Conservation (phyloP, 805 yeast species). For the Debaryomyces prosopidis region DNA sequence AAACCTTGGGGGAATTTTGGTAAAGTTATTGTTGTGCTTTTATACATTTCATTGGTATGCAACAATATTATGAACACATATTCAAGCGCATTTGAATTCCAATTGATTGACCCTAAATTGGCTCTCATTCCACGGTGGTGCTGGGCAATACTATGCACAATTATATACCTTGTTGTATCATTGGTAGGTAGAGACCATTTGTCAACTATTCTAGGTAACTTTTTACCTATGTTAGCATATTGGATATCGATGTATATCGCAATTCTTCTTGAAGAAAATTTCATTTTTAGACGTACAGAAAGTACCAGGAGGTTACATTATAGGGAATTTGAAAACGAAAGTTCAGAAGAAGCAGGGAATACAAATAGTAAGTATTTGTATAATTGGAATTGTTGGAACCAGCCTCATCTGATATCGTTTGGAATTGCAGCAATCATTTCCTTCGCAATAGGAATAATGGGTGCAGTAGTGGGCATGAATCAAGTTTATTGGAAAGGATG, state of each 20-base stretch:
- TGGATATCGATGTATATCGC: constrained; percentile 41
- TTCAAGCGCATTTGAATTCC: constrained; percentile 36
- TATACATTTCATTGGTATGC: constrained; percentile 33
- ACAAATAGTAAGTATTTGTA: constrained; percentile 11
- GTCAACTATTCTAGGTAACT: constrained; percentile 35
- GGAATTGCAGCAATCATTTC: constrained; percentile 37
- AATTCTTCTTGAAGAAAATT: constrained; percentile 35
- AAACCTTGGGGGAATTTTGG: constrained; percentile 39
- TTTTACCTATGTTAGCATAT: constrained; percentile 43
- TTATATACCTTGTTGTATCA: constrained; percentile 31
- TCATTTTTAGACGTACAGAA: constrained; percentile 25
- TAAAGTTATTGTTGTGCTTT: constrained; percentile 29
- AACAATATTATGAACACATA: constrained; percentile 39
- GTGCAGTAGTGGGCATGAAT: constrained; percentile 43
- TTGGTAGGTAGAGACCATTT: constrained; percentile 34
- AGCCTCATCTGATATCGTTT: constrained; percentile 24
- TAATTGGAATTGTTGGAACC: constrained; percentile 33
- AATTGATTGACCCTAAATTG: constrained; percentile 26
- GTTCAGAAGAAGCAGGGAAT: background rate
- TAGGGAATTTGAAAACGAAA: constrained; percentile 23
- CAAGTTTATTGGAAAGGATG: constrained; percentile 41
- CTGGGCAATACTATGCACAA: constrained; percentile 35
- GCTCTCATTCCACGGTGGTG: constrained; percentile 37
- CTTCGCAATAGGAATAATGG: constrained; percentile 32
- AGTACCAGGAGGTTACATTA: constrained; percentile 23